These are phyloP conservation scores for Trichoderma gracile DNA, from an alignment of 2,329 filamentous ascomycete genomes.

Conservation along the genomic window DNA sequence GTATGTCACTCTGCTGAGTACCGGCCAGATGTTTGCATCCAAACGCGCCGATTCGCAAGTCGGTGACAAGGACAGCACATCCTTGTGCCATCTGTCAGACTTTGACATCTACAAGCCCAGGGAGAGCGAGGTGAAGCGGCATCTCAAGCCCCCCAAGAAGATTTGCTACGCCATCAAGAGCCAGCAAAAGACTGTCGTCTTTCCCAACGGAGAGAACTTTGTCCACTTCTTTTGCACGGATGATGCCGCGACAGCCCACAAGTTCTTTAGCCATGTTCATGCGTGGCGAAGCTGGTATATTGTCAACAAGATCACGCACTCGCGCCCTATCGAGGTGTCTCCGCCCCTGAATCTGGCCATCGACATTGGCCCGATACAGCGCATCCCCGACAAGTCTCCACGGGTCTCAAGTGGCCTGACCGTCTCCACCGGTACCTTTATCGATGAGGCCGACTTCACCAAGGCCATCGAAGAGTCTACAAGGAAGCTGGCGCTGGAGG, in stretches of 20 bases:
- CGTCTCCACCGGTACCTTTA: constrained; percentile 24
- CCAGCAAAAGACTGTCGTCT: constrained; percentile 84
- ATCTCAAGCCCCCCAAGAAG: constrained; percentile 80
- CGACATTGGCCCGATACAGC: constrained; percentile 6
- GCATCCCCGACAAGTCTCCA: constrained; percentile 9
- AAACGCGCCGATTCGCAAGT: constrained; percentile 66
- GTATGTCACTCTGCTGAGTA: constrained; percentile 69
- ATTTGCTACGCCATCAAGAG: constrained; percentile 88
- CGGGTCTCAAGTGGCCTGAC: constrained; percentile 12
- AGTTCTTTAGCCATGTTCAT: constrained; percentile 72
- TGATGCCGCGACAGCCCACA: constrained; percentile 64
- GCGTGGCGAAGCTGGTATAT: constrained; percentile 91
- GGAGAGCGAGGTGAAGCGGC: constrained; percentile 64
- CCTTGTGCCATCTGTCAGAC: constrained; percentile 82
- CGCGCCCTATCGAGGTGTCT: constrained; percentile 44
- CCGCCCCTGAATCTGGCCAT: constrained; percentile 25
- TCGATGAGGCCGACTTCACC: constrained; percentile 26
- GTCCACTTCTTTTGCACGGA: constrained; percentile 90
- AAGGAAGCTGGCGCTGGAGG: constrained; percentile 24
- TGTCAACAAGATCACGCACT: constrained; percentile 63
- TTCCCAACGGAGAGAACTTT: constrained; percentile 79
- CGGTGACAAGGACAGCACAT: constrained; percentile 65
- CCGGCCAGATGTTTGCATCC: constrained; percentile 70
- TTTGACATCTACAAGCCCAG: constrained; percentile 88
- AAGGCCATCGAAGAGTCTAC: constrained; percentile 27